phyloP scores from a whole-genome alignment of 2,329 filamentous ascomycete genomes.

The Aspergillus viridinutans region DNA sequence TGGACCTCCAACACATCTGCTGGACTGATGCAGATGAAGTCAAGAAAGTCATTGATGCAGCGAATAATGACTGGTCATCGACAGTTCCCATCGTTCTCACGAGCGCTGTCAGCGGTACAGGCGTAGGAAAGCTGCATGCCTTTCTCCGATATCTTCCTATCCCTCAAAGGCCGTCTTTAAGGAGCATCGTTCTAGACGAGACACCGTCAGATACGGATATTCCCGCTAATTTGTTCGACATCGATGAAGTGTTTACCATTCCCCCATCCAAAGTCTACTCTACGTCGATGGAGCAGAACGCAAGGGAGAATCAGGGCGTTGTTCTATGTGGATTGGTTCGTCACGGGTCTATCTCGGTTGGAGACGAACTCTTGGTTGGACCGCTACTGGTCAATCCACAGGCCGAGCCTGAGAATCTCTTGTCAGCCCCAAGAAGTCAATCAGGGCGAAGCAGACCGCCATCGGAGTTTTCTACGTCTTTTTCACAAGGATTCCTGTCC shows the following conservation, averaged over 20 bases:
- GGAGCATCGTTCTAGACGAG: constrained; percentile 17
- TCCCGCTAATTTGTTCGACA: constrained; percentile 69
- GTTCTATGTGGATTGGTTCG: constrained; percentile 81
- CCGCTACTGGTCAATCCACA: constrained; percentile 57
- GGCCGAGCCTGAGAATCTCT: constrained; percentile 47
- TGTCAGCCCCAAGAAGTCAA: constrained; percentile 7
- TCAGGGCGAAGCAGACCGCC: constrained; percentile 28
- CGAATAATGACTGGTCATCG: constrained; percentile 36
- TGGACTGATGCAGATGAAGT: constrained; percentile 56
- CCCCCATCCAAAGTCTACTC: constrained; percentile 57
- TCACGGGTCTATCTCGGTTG: constrained; percentile 72
- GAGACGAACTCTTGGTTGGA: constrained; percentile 73
- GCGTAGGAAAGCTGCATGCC: constrained; percentile 77
- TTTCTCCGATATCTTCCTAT: constrained; percentile 73
- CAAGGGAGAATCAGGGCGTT: constrained; percentile 52
- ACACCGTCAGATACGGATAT: constrained; percentile 38
- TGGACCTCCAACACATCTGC: constrained; percentile 56
- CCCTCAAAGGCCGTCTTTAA: constrained; percentile 42
- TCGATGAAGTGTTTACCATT: constrained; percentile 84
- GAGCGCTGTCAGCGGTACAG: constrained; percentile 78
- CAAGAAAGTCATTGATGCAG: constrained; percentile 48
- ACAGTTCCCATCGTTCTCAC: constrained; percentile 82
- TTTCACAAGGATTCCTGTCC: constrained; percentile 21
- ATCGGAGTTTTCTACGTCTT: constrained; percentile 33
- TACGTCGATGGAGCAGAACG: constrained; percentile 35